Conservation (phyloP, 345 rosid genomes). For the Conringia planisiliqua region DNA sequence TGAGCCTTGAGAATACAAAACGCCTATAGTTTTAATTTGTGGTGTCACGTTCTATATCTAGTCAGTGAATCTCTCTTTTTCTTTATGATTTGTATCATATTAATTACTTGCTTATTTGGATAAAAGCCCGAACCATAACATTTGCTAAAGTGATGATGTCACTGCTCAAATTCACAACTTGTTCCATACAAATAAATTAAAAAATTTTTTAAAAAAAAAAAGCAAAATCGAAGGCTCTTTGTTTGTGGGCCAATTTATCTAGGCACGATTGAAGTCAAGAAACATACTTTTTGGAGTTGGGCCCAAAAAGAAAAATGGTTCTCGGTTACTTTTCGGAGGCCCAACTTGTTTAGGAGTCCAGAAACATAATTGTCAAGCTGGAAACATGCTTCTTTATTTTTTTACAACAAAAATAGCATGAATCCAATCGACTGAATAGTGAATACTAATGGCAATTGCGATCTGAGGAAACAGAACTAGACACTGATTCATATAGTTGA, state of each 20-base stretch:
- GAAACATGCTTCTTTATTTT: neutral
- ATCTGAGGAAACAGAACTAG: neutral
- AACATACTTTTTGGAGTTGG: no score
- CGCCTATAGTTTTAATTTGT: neutral
- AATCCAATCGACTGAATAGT: neutral
- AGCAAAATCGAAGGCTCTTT: neutral
- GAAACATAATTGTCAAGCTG: neutral
- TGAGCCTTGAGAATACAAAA: neutral
- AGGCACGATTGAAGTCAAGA: neutral
- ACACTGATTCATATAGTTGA: neutral
- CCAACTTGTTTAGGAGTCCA: neutral
- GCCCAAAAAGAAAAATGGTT: no score
- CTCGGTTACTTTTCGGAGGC: neutral
- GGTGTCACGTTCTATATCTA: conserved; percentile 5
- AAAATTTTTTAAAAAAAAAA: no score
- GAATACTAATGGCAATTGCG: neutral
- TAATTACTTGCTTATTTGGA: neutral
- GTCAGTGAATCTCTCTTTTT: neutral
- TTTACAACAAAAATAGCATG: neutral
- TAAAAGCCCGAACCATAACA: neutral
- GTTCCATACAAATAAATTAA: neutral
- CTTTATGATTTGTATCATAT: neutral
- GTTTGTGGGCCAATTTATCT: neutral
- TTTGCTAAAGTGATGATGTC: neutral
- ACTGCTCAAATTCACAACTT: neutral